phyloP scores from a whole-genome alignment of 768 basidiomycete species.

The Trametes punicea region DNA sequence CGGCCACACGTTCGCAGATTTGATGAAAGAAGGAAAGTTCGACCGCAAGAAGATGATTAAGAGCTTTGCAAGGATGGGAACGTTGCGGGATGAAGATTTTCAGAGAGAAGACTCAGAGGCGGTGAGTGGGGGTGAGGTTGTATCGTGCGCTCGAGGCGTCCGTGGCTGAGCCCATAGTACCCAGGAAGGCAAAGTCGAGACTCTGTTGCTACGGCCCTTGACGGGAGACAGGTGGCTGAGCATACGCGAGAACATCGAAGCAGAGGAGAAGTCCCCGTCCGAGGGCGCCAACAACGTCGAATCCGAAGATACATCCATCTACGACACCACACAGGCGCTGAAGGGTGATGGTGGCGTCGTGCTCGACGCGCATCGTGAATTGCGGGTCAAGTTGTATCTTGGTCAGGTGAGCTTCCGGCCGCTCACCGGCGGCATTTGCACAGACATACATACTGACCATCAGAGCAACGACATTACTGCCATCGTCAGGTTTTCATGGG shows the following conservation, averaged over 20 bases:
- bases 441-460: background rate
- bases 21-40: constrained; percentile 58
- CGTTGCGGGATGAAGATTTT: constrained; percentile 31
- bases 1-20: constrained; percentile 36
- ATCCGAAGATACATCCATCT: constrained; percentile 44
- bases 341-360: constrained; percentile 43
- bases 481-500: constrained; percentile 63
- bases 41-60: constrained; percentile 77
- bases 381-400: constrained; percentile 68
- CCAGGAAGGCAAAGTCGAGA: constrained; percentile 41
- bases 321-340: constrained; percentile 37
- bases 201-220: constrained; percentile 46
- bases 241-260: constrained; percentile 36
- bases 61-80: constrained; percentile 64
- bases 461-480: background rate
- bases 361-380: constrained; percentile 64
- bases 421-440: background rate
- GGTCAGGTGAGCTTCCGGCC: constrained; percentile 47
- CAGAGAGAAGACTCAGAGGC: constrained; percentile 34
- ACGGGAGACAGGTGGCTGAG: constrained; percentile 42
- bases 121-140: constrained; percentile 26
- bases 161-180: background rate
- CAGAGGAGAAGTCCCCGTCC: constrained; percentile 2
- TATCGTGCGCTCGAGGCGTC: background rate
- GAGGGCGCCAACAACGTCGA: constrained; percentile 8